Evolutionary conservation across 495 filamentous ascomycete species (phyloP).

Genomic region (Penicillium lividum): DNA sequence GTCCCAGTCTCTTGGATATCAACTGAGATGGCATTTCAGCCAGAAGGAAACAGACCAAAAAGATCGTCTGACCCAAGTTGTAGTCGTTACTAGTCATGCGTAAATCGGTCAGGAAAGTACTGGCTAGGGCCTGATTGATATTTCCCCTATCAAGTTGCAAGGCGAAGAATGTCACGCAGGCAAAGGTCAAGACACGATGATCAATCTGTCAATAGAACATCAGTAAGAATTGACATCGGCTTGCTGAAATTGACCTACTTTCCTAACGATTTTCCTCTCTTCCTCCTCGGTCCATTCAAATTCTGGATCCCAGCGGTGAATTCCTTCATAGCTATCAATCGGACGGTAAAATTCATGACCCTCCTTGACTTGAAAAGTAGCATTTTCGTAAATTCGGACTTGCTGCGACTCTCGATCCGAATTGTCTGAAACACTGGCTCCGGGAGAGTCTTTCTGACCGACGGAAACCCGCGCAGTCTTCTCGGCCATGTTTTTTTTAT

Average conservation of each 20-base stretch:
- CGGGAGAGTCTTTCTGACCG: constrained; percentile 4
- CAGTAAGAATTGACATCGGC: not conserved
- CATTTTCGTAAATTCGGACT: not conserved
- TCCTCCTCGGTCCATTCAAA: constrained; percentile 63
- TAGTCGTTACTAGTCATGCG: constrained; percentile 54
- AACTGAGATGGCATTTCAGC: constrained; percentile 36
- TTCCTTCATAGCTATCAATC: constrained; percentile 55
- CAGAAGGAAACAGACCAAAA: constrained; percentile 10
- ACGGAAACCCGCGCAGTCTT: constrained; percentile 8
- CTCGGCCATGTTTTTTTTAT: constrained; percentile 8
- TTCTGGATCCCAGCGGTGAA: constrained; percentile 65
- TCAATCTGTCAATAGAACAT: constrained; percentile 32
- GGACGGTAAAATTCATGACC: constrained; percentile 43
- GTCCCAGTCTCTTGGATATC: constrained; percentile 15
- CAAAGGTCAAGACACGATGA: constrained; percentile 52
- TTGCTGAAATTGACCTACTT: constrained; percentile 7
- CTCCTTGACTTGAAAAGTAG: constrained; percentile 16
- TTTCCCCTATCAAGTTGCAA: constrained; percentile 71
- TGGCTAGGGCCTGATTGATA: constrained; percentile 59
- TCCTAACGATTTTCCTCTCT: constrained; percentile 43
- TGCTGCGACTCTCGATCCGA: constrained; percentile 18
- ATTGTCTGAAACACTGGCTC: not conserved
- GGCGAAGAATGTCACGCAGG: constrained; percentile 48
- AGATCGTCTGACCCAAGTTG: constrained; percentile 27
- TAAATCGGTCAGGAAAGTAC: constrained; percentile 56